Evolutionary conservation across 768 basidiomycete genomes (phyloP), one percentile per base, ranked within the genome.

Genomic region (Pleurotus pulmonarius): DNA sequence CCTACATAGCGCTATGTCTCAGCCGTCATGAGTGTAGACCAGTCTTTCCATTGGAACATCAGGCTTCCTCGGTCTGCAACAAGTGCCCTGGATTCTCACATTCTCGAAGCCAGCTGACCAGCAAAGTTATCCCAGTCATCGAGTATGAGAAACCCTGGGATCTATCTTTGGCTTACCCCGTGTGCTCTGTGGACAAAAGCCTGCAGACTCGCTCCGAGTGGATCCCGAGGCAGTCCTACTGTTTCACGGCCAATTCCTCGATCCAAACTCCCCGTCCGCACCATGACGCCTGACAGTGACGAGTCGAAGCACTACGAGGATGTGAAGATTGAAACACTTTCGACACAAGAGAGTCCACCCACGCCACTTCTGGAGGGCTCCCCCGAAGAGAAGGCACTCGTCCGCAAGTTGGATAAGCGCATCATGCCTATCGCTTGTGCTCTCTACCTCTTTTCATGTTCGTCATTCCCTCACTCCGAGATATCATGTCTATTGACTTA

Each of bases 401-500:
- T 90, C 18, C 76, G 81, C 64, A 89, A 87, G 63, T 73, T 90
- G 48, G 88, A 90, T 62, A 49, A 62, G 54, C 75, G 87, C 41
- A 90, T 90, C 56, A 69, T 90, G 55, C 88, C 88, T 37, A 83
- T 90, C 46, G 74, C 83, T 1, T 90, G 87, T 62, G 61, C 88
- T n/a, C 76, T 90, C 29, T 90, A 90, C 61, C 75, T 90, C 22
- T 90, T 86, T 67, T 87, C 88, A 29, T 90, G 88, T 87, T 56
- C 67, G 86, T 79, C n/a, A 1, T 8, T 16, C 48, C 34, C n/a
- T 46, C 39, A n/a, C 57, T 53, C 13, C 15, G 44, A 3, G 41
- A 6, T 15, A 56, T 41, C 46, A 24, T 49, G 16, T 15, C 26
- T 4, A 37, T 45, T 55, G n/a, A 57, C 48, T n/a, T n/a, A n/a